phyloP scores from a whole-genome alignment of 768 basidiomycete species.

The Pilatotrama ljubarskyi region DNA sequence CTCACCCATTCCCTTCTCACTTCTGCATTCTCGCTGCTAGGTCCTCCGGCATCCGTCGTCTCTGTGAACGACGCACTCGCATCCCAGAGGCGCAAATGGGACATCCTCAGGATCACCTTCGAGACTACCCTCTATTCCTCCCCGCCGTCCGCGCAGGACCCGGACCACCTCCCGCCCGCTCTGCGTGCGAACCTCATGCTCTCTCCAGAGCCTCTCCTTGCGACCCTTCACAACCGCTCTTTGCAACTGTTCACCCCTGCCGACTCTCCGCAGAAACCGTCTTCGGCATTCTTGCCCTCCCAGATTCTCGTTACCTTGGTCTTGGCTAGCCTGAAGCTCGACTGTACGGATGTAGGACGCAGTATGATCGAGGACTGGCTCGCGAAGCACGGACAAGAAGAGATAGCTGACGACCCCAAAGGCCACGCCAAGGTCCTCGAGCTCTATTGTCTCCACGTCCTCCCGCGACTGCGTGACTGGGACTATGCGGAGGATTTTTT shows the following conservation, averaged over 20 bases:
- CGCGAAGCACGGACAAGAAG: constrained; percentile 49
- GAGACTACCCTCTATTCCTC: constrained; percentile 73
- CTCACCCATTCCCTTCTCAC: constrained; percentile 65
- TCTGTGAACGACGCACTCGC: constrained; percentile 42
- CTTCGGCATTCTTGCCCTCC: constrained; percentile 62
- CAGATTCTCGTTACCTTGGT: constrained; percentile 71
- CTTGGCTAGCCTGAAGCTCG: constrained; percentile 67
- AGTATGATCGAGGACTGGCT: constrained; percentile 81
- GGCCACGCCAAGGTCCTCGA: constrained; percentile 77
- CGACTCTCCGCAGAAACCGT: constrained; percentile 37
- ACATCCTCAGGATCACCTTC: constrained; percentile 80
- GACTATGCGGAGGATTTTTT: constrained; percentile 77
- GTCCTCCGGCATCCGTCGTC: constrained; percentile 18
- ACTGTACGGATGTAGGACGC: constrained; percentile 59
- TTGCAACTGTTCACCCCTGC: constrained; percentile 65
- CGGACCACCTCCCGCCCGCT: constrained; percentile 48
- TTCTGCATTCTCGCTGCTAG: constrained; percentile 66
- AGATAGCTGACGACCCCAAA: constrained; percentile 24
- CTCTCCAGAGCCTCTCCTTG: constrained; percentile 59
- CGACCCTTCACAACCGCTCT: constrained; percentile 61
- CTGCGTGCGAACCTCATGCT: constrained; percentile 55
- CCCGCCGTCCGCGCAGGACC: constrained; percentile 43
- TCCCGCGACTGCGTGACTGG: constrained; percentile 78
- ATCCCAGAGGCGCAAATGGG: constrained; percentile 73
- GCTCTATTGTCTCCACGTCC: constrained; percentile 69